These are phyloP conservation scores for Macrolepiota fuliginosa DNA, from an alignment of 768 basidiomycete genomes.

Conservation along the genomic window DNA sequence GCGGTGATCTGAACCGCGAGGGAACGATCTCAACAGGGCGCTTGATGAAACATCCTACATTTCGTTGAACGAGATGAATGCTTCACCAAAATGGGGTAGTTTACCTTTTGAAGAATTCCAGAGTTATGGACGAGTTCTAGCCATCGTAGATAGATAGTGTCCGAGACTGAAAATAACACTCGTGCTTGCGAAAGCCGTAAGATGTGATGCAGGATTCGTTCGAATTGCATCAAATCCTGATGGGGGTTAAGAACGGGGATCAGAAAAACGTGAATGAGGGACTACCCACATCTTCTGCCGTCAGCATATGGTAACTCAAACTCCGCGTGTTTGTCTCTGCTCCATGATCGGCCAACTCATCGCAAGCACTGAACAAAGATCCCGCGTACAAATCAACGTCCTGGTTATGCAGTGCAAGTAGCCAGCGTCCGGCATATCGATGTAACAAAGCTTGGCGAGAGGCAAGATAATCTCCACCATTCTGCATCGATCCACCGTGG, in stretches of 20 bases:
- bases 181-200: constrained; percentile 46
- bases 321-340: neutral
- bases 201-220: constrained; percentile 43
- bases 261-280: neutral
- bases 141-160: constrained; percentile 56
- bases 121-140: constrained; percentile 41
- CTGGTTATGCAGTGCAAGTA: constrained; percentile 64
- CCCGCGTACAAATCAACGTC: constrained; percentile 51
- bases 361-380: constrained; percentile 51
- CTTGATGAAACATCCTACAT: constrained; percentile 32
- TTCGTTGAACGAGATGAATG: neutral
- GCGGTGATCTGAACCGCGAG: constrained; percentile 49
- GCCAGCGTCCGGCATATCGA: constrained; percentile 65
- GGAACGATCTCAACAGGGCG: constrained; percentile 52
- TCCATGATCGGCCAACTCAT: constrained; percentile 37
- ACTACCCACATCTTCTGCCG: constrained; percentile 12
- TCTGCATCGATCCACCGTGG: constrained; percentile 40
- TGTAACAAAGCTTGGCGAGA: constrained; percentile 50
- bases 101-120: constrained; percentile 38
- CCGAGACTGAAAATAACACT: constrained; percentile 55
- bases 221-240: constrained; percentile 24
- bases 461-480: constrained; percentile 71
- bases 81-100: constrained; percentile 6
- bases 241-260: neutral
- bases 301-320: neutral